Conservation (phyloP, 1,139 yeast genomes). For the Schwanniomyces etchellsii region DNA sequence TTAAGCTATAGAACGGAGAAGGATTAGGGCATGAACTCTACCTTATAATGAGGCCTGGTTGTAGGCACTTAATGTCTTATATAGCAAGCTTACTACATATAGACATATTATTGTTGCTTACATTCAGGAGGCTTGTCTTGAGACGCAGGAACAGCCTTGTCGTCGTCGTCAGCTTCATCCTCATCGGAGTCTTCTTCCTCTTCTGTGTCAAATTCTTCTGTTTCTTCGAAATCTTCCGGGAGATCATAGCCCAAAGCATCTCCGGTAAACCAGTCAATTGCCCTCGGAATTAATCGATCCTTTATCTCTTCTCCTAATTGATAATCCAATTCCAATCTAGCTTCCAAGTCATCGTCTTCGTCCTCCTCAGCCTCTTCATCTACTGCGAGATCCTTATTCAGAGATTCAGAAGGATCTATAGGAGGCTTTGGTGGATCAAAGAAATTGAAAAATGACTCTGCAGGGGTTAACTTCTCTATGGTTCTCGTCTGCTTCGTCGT, state of each 20-base stretch:
- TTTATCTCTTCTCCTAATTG: constrained; percentile 95
- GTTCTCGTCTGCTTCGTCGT: constrained; percentile 96
- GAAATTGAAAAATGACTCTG: constrained; percentile 91
- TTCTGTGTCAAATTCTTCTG: constrained; percentile 45
- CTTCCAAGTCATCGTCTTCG: constrained; percentile 73
- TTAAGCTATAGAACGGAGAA: too few species aligned
- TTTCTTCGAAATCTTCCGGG: constrained; percentile 40
- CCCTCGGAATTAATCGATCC: constrained; percentile 92
- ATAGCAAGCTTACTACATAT: too few species aligned
- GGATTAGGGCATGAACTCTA: too few species aligned
- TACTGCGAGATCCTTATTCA: constrained; percentile 25
- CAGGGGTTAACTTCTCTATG: constrained; percentile 88
- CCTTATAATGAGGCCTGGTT: too few species aligned
- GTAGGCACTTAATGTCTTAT: too few species aligned
- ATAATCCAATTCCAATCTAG: constrained; percentile 84
- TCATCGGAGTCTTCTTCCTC: constrained; percentile 38
- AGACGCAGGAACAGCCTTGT: constrained; percentile 38
- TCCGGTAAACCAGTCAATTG: constrained; percentile 97
- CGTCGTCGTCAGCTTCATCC: constrained; percentile 46
- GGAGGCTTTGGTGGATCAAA: constrained; percentile 91
- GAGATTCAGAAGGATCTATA: constrained; percentile 36
- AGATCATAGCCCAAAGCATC: constrained; percentile 70
- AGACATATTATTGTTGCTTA: constrained; percentile 56
- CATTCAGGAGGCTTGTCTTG: constrained; percentile 80
- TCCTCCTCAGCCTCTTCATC: constrained; percentile 51